Conservation (phyloP, 1,284 basidiomycete species). For the Agroathelia rolfsii region DNA sequence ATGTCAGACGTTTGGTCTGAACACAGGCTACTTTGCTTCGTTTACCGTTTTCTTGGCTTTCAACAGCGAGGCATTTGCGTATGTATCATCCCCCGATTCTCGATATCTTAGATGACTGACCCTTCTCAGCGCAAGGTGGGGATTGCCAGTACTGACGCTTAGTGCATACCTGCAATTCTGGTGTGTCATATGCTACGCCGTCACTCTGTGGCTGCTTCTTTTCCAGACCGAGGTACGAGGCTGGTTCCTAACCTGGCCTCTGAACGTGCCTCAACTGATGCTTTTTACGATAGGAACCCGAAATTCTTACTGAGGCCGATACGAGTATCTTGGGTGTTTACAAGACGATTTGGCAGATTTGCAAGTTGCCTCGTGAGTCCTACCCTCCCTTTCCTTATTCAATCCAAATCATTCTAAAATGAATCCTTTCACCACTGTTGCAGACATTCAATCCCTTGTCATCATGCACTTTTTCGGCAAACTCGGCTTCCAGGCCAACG, state of each 20-base stretch:
- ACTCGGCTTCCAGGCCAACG: slow-evolving; percentile 93
- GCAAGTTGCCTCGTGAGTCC: slow-evolving; percentile 76
- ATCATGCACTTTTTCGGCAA: slow-evolving; percentile 88
- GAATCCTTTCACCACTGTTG: slow-evolving; percentile 3
- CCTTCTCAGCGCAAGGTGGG: slow-evolving; percentile 61
- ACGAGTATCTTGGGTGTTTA: slow-evolving; percentile 91
- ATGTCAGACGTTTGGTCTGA: slow-evolving; percentile 95
- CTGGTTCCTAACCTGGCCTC: slow-evolving; percentile 1
- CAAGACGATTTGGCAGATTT: slow-evolving; percentile 90
- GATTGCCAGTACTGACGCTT: slow-evolving; percentile 76
- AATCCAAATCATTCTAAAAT: slow-evolving; percentile 1
- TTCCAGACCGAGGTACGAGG: slow-evolving; percentile 78
- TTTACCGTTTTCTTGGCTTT: slow-evolving; percentile 98
- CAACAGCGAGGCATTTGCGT: slow-evolving; percentile 91
- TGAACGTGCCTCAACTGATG: slow-evolving; percentile 2
- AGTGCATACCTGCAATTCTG: slow-evolving; percentile 84
- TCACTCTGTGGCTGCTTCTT: slow-evolving; percentile 83
- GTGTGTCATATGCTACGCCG: slow-evolving; percentile 68
- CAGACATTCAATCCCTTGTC: slow-evolving; percentile 89
- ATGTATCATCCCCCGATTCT: slow-evolving; percentile 20
- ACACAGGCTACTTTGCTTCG: slow-evolving; percentile 91
- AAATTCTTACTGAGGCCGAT: slow-evolving; percentile 60
- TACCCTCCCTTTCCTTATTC: slow-evolving; percentile 2
- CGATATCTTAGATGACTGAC: slow-evolving; percentile 8
- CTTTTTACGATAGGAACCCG: slow-evolving; percentile 63